Base-by-base conservation (phyloP, 768 basidiomycete genomes). In the Mycena metata region DNA sequence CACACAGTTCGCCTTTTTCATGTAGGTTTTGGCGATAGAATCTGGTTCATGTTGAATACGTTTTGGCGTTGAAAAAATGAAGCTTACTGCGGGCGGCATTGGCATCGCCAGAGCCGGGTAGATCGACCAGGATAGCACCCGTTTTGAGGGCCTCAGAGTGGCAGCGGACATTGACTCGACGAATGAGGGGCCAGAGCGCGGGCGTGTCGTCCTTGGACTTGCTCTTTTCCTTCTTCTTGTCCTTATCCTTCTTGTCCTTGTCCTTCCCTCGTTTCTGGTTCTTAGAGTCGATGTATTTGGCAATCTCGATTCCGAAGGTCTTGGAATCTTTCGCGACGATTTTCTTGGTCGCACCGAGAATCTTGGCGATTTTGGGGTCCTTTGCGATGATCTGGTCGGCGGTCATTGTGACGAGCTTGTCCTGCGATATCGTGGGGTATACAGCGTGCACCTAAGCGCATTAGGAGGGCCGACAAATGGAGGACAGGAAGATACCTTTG, bases 81-180 rank as follows among this genome's bases (percentile, higher is more conserved):
- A 59, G 42, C 60, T 79, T 86, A 73, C 87, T 87, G 61, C 89
- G 79, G 16, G 89, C 89, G 13, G 88, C 88, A 73, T 91, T 91
- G 19, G 88, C 87, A 73, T 91, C 89, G 15, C 88, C 88, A 26
- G 89, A 86, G 81, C 89, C 89, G 57, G 90, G 89, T 63, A 91
- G 77, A 74, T 91, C 89, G 19, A 90, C 89, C n/a, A 90, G 76
- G 23, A 89, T 79, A 0, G 88, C 87, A n/a, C 90, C 89, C 1
- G 87, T 88, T 16, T 85, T 82, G 43, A 91, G 79, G 12, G 87
- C 88, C 9, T 76, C 71, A 0, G 88, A 79, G 50, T 80, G 79
- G 76, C 87, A 89, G 11, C 84, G 83, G n/a, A 90, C 86, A 65
- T 85, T 86, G 51, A 90, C 89, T 76, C 88, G 85, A 19, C 86